Evolutionary conservation across 2,329 filamentous ascomycete genomes (phyloP).

Genomic region (Sclerotinia trifoliorum): DNA sequence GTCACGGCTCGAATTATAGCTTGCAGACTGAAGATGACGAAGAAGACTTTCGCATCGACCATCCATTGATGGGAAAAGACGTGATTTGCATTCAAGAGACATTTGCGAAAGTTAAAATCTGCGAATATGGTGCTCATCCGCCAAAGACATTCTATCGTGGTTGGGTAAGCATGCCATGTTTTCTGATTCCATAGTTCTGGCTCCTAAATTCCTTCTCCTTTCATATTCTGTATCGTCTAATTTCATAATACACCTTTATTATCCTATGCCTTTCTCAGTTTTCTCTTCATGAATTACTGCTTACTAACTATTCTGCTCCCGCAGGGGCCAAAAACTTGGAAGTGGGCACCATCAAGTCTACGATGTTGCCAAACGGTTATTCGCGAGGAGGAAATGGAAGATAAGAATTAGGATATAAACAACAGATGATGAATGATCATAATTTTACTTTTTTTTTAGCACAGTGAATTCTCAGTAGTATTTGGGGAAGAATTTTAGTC

Average conservation of each 20-base stretch:
- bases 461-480: not conserved
- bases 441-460: rapidly evolving
- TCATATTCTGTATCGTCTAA: not conserved
- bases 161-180: not conserved
- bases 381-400: not conserved
- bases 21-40: not conserved
- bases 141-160: not conserved
- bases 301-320: not conserved
- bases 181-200: not conserved
- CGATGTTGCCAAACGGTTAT: not conserved
- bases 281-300: too few relatives aligned
- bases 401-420: not conserved
- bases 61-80: slow-evolving; percentile 3
- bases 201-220: not conserved
- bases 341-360: slow-evolving; percentile 9
- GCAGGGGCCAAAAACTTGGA: not conserved
- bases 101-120: not conserved
- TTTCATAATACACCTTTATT: rapidly evolving
- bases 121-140: not conserved
- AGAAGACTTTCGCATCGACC: not conserved
- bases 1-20: not conserved
- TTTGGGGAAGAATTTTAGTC: too few relatives aligned
- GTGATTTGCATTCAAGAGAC: not conserved
- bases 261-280: rapidly evolving
- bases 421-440: too few relatives aligned